Base-by-base conservation (phyloP, 768 basidiomycete genomes). In the Kwoniella bestiolae region DNA sequence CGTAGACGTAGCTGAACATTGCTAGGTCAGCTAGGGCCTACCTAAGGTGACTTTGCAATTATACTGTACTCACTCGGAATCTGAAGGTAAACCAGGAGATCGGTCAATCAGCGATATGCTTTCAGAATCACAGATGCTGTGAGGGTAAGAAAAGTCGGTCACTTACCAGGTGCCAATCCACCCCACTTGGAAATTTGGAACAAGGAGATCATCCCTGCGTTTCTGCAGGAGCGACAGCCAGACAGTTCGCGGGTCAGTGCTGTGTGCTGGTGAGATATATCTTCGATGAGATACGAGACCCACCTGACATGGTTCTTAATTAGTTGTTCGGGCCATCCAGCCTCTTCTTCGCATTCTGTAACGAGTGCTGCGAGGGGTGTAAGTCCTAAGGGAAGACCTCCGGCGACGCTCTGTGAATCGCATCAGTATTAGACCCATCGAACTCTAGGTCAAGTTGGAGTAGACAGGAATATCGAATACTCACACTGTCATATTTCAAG, bases 271-370 rank as follows among this genome's bases (percentile, higher is more conserved):
- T n/a, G n/a, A n/a, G n/a, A n/a, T n/a, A n/a, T n/a, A n/a, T n/a
- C n/a, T n/a, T n/a, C n/a, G n/a, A 41, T 14, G 38, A 41, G 5
- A n/a, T 14, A 2, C 23, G 38, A 18, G 1, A 66, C 72, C 38
- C 34, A 79, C 65, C 84, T 86, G 12, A 88, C 84, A 67, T 89
- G 82, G n/a, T 84, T 82, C 53, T 85, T 83, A 14, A 91, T 87
- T 47, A 92, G 75, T 21, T 83, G 79, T 53, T 88, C 88, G 3
- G 84, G 83, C 28, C 96, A 84, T 70, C 89, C 91, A 2, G 93
- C 95, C 79, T 98, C 95, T 77, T 97, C 95, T 84, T 87, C 88
- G 59, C 91, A 89, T 80, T 97, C 95, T 76, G 94, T 95, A 44
- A 94, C 85, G 49, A 96, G 82, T 2, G 87, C 85, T 51, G 92